Conservation (phyloP, 306 rosid genomes). For the Rosa multiflora region DNA sequence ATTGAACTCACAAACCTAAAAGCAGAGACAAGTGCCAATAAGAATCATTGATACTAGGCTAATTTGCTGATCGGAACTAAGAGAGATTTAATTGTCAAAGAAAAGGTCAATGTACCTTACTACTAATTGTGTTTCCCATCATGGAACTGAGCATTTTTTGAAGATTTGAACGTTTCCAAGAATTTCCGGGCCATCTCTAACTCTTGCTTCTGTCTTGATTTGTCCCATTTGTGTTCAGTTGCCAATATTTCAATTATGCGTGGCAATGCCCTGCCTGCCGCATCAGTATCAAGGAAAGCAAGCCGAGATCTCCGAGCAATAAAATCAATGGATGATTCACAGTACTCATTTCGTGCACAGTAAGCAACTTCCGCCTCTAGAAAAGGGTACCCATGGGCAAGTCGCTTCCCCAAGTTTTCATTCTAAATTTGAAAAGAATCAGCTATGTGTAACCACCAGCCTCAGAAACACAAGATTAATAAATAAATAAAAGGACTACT, state of each 20-base stretch:
- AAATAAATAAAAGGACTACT: neutral
- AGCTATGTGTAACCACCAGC: constrained; percentile 6
- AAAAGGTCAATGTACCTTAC: constrained; percentile 29
- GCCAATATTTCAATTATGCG: constrained; percentile 86
- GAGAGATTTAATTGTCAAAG: neutral
- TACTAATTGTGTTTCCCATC: constrained; percentile 82
- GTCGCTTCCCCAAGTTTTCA: constrained; percentile 88
- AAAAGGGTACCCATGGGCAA: constrained; percentile 92
- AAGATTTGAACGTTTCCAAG: constrained; percentile 82
- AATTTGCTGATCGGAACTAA: neutral
- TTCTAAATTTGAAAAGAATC: constrained; percentile 43
- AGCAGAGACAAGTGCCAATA: neutral
- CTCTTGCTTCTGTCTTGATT: constrained; percentile 71
- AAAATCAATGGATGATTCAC: constrained; percentile 94
- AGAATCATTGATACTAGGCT: neutral
- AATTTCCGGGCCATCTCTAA: constrained; percentile 58
- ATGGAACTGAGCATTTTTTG: constrained; percentile 82
- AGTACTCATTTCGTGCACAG: constrained; percentile 94
- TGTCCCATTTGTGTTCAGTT: constrained; percentile 81
- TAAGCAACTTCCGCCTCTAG: constrained; percentile 99
- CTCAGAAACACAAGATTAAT: neutral
- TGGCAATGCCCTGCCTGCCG: constrained; percentile 82
- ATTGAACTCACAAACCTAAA: constrained; percentile 7
- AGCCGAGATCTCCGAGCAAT: constrained; percentile 95
- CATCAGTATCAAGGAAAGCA: constrained; percentile 96